These are phyloP conservation scores for Blastomyces silverae DNA, from an alignment of 2,329 filamentous ascomycete genomes.

Conservation along the genomic window DNA sequence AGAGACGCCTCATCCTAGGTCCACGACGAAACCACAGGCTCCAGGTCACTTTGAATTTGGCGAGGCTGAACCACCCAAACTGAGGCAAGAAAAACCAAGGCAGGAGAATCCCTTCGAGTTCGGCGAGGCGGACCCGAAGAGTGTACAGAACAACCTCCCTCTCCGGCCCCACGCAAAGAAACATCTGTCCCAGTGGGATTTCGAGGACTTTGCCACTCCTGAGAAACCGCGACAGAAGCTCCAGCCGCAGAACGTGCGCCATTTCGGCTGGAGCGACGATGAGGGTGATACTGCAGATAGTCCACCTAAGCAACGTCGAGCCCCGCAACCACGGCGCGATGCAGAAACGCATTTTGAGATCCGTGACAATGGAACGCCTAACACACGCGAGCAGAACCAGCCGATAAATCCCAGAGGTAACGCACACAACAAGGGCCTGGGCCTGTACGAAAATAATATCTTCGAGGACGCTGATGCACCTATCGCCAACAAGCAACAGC, in stretches of 20 bases:
- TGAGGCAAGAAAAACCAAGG: conserved; percentile 33
- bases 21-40: conserved; percentile 7
- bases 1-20: conserved; percentile 30
- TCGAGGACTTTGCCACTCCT: conserved; percentile 80
- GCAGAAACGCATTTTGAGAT: conserved; percentile 79
- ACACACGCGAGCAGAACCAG: conserved; percentile 37
- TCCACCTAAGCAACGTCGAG: conserved; percentile 49
- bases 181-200: conserved; percentile 72
- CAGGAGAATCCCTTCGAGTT: conserved; percentile 62
- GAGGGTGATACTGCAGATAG: conserved; percentile 40
- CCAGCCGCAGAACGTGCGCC: conserved; percentile 63
- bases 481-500: conserved; percentile 16
- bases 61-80: conserved; percentile 6
- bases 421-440: conserved; percentile 59
- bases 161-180: conserved; percentile 18
- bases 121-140: conserved; percentile 12
- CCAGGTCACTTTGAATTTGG: conserved; percentile 17
- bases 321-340: conserved; percentile 64
- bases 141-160: conserved; percentile 6
- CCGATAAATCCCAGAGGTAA: conserved; percentile 33
- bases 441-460: conserved; percentile 71
- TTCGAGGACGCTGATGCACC: conserved; percentile 53
- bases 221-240: conserved; percentile 62
- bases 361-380: conserved; percentile 62
- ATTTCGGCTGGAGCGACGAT: conserved; percentile 69